These are phyloP conservation scores for Hypoxylon sp. DNA, from an alignment of 2,329 filamentous ascomycete species.

Conservation along the genomic window DNA sequence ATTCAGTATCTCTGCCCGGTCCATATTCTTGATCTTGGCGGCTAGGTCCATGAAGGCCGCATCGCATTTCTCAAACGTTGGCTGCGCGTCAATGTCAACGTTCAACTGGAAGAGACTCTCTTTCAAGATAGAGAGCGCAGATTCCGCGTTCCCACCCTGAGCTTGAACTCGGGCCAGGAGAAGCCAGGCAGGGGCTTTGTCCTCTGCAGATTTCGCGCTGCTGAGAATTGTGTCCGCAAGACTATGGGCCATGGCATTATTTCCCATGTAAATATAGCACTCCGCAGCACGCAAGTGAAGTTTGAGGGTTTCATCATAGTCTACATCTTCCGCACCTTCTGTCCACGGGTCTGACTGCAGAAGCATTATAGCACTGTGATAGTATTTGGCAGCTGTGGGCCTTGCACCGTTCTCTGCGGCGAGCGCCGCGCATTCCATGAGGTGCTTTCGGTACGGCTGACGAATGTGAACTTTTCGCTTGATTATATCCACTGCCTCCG, in stretches of 20 bases:
- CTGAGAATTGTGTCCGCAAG: conserved; percentile 79
- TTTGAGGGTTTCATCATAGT: conserved; percentile 88
- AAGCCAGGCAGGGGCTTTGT: conserved; percentile 88
- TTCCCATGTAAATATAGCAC: conserved; percentile 83
- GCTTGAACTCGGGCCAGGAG: conserved; percentile 84
- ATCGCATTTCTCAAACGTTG: conserved; percentile 84
- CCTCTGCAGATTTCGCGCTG: conserved; percentile 78
- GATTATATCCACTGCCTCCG: conserved; percentile 82
- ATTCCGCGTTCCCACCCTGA: conserved; percentile 78
- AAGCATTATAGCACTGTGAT: conserved; percentile 81
- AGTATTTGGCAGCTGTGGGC: conserved; percentile 86
- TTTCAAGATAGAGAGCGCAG: conserved; percentile 78
- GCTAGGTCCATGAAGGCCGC: conserved; percentile 76
- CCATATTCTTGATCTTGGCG: conserved; percentile 72
- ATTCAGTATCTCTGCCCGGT: conserved; percentile 63
- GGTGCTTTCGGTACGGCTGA: conserved; percentile 78
- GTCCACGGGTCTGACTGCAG: conserved; percentile 86
- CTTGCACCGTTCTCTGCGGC: conserved; percentile 87
- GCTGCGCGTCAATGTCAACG: conserved; percentile 74
- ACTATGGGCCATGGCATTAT: conserved; percentile 76
- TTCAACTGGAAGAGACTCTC: conserved; percentile 79
- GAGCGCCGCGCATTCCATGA: conserved; percentile 83
- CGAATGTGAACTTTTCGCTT: conserved; percentile 73
- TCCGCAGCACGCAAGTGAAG: conserved; percentile 86
- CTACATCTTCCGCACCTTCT: conserved; percentile 77